These are phyloP conservation scores for Afroboletus lepidellus DNA, from an alignment of 1,284 basidiomycete species.

Conservation along the genomic window DNA sequence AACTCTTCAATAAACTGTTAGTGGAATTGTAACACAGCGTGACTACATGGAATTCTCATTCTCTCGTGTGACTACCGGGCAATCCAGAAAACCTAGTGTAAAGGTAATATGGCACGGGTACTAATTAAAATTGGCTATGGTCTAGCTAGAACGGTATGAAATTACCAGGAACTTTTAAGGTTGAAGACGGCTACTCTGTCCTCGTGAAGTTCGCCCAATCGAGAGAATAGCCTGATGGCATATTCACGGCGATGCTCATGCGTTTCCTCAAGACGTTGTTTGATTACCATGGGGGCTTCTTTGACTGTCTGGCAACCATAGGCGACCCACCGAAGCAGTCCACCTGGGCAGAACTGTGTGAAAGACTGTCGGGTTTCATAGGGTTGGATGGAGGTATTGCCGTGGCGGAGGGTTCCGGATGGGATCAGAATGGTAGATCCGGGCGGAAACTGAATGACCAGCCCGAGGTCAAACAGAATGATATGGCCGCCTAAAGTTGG, in stretches of 20 bases:
- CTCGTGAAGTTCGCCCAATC: not conserved
- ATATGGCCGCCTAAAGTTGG: not conserved
- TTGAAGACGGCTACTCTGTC: no score
- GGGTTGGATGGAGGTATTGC: not conserved
- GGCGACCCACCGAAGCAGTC: not conserved
- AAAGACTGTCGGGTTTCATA: not conserved
- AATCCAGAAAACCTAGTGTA: no score
- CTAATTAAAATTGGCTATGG: no score
- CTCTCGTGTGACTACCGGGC: no score
- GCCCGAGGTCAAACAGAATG: not conserved
- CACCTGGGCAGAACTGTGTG: not conserved
- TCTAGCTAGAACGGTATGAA: no score
- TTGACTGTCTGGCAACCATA: not conserved
- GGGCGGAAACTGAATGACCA: not conserved
- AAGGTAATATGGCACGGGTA: no score
- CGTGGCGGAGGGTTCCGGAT: not conserved
- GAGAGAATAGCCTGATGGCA: not conserved
- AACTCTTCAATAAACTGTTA: no score
- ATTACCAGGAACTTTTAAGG: no score
- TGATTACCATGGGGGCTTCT: not conserved
- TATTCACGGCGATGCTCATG: not conserved
- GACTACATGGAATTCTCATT: no score
- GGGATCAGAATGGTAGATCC: not conserved
- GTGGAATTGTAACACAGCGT: no score
- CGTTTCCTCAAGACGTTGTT: not conserved